phyloP scores from a whole-genome alignment of 2,329 filamentous ascomycete species.

The Aspergillus versicolor region DNA sequence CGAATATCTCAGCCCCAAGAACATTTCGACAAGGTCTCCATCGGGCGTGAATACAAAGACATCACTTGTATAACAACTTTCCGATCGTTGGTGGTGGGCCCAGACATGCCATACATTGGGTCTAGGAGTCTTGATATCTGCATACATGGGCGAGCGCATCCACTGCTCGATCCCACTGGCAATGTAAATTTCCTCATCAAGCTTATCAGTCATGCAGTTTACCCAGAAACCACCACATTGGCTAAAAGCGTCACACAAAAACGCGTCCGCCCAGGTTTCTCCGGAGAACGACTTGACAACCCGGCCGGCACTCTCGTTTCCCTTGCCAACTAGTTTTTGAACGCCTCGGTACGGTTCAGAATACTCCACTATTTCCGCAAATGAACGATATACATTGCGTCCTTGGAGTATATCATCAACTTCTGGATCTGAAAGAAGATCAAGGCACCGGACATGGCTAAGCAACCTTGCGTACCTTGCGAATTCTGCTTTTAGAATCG shows the following conservation, averaged over 20 bases:
- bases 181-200: conserved; percentile 29
- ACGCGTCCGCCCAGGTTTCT: conserved; percentile 28
- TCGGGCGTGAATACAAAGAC: conserved; percentile 34
- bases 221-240: conserved; percentile 40
- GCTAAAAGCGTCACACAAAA: conserved; percentile 30
- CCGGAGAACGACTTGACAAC: conserved; percentile 18
- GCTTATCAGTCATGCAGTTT: conserved; percentile 35
- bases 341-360: conserved; percentile 17
- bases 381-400: conserved; percentile 20
- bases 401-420: conserved; percentile 25
- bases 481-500: conserved; percentile 12
- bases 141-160: conserved; percentile 27
- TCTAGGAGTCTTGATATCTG: not conserved
- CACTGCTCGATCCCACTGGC: conserved; percentile 30
- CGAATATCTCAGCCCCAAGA: conserved; percentile 32
- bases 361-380: conserved; percentile 21
- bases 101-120: conserved; percentile 28
- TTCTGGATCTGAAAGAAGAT: conserved; percentile 18
- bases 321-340: conserved; percentile 21
- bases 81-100: conserved; percentile 23
- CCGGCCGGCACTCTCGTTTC: conserved; percentile 23
- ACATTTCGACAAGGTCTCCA: conserved; percentile 27
- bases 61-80: conserved; percentile 28
- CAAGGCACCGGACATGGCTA: conserved; percentile 14
- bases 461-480: conserved; percentile 16